Base-by-base conservation (phyloP, 768 basidiomycete genomes). In the Pleurotus djamor region DNA sequence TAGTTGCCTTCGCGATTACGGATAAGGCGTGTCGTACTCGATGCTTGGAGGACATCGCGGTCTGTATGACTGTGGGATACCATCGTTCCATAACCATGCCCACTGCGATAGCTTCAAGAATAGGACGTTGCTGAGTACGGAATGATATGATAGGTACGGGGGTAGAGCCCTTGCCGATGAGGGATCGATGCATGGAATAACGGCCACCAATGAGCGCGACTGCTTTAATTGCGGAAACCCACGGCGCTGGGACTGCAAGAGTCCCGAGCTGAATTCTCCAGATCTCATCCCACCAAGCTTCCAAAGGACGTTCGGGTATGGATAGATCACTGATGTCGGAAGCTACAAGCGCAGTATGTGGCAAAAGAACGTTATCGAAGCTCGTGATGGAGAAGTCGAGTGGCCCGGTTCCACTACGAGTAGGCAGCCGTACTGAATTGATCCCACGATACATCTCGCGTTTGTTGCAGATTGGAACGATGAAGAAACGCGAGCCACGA, bases 111-210 rank as follows among this genome's bases (percentile, higher is more conserved):
- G 83, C 81, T 38, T 82, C 77, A 43, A 81, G 66, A 41, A 88
- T 73, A 2, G 87, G 84, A 76, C 79, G 79, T 56, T 88, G 84
- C 61, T 88, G 87, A 0, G 87, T 88, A 28, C 85, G 78, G 73
- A 88, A 88, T 5, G 79, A 69, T 57, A 87, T 76, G 64, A 88
- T 86, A 0, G 84, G 84, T 2, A 79, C 70, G 14, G 77, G 79
- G 12, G 68, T 54, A 12, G 70, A 65, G 4, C 66, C 68, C 61
- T 79, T 78, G 5, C 82, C 83, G 16, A 76, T 72, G 38, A 87
- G 69, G 45, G 72, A 76, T 37, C 85, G 78, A 66, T 83, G 81
- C 71, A 81, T 75, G 10, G 83, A 84, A 62, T 87, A 87, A 59
- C 72, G 76, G n/a, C 81, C 82, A 1, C 77, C 79, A 52, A 86